Base-by-base conservation (phyloP, 1,139 yeast species). In the Taphrina wiesneri region DNA sequence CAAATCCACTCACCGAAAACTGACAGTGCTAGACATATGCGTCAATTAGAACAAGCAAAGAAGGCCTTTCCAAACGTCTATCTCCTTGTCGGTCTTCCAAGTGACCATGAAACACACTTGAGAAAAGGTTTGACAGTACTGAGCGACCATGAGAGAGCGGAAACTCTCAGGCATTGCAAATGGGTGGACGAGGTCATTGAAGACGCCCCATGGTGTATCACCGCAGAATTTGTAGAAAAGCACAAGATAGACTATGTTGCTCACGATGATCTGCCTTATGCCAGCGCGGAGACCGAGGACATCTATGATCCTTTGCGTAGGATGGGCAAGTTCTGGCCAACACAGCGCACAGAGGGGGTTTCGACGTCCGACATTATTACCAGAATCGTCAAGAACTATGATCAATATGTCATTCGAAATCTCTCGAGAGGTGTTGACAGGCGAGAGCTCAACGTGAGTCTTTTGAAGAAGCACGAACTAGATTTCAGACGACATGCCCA, bases 131-230 rank as follows among this genome's bases (percentile, higher is more conserved):
- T 93, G 70, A 93, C 99, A 0, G 99, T 93, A 6, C 80, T 93
- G 68, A 83, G 89, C 2, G 99, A 91, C 75, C 79, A 83, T 70
- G 98, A 93, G 76, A 83, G 99, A 69, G 85, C 87, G 72, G 99
- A 93, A 70, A 88, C 97, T 4, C 80, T 93, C 69, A 81, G 82
- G 69, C 99, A 93, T 77, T 93, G 99, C 76, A 85, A 81, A 73
- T 93, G 99, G 99, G 99, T 93, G 26, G 98, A 93, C 75, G 98
- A 93, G 75, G 98, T 93, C 25, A 82, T 93, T 63, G 91, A 93
- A 30, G 81, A 89, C 75, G 97, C 97, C 0, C 99, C 99, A 11
- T 93, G 99, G 99, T 84, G 88, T 73, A 93, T 93, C 34, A 88
- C 93, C 1, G 84, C 91, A 63, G 91, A 88, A 59, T 93, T 93